Percentiles rank a stretch among this genome's conserved stretches.
Evolutionary conservation across 108 stramenopile genomes (phyloP).

Genomic region (Skeletonema tropicum): DNA sequence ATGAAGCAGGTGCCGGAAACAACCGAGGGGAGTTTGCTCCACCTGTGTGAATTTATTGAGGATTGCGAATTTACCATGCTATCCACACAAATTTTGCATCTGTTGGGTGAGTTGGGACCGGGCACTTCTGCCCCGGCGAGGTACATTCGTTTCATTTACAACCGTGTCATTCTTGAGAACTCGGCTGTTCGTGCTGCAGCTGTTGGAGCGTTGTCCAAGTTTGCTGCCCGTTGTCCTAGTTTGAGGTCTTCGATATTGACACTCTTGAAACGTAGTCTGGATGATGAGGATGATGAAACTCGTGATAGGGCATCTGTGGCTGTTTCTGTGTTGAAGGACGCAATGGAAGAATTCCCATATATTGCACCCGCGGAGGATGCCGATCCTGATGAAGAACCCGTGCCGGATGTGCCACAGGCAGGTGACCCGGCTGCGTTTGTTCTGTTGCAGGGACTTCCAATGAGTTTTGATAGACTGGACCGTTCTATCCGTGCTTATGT

Average conservation of each 20-base stretch:
- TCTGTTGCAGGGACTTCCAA: conserved; percentile 71
- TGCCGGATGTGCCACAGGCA: conserved; percentile 43
- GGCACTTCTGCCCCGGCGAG: conserved; percentile 64
- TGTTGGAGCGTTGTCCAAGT: conserved; percentile 80
- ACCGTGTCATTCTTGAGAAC: conserved; percentile 89
- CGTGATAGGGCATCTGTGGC: conserved; percentile 81
- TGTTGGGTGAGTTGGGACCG: conserved; percentile 83
- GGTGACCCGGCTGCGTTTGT: conserved; percentile 53
- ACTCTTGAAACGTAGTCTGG: conserved; percentile 71
- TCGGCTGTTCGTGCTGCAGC: conserved; percentile 88
- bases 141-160: conserved; percentile 94
- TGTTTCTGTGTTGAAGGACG: conserved; percentile 61
- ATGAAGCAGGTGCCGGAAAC: conserved; percentile 81
- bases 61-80: conserved; percentile 90
- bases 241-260: conserved; percentile 77
- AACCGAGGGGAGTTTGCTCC: conserved; percentile 77
- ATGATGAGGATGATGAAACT: conserved; percentile 92
- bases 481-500: conserved; percentile 72
- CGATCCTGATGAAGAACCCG: conserved; percentile 40
- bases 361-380: conserved; percentile 32
- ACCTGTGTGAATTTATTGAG: conserved; percentile 94
- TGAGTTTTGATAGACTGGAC: conserved; percentile 80
- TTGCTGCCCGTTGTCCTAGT: conserved; percentile 77
- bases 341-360: conserved; percentile 48
- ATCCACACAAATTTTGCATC: conserved; percentile 75